Evolutionary conservation across 1,284 basidiomycete genomes (phyloP).

Genomic region (Hypsizygus ulmarius): DNA sequence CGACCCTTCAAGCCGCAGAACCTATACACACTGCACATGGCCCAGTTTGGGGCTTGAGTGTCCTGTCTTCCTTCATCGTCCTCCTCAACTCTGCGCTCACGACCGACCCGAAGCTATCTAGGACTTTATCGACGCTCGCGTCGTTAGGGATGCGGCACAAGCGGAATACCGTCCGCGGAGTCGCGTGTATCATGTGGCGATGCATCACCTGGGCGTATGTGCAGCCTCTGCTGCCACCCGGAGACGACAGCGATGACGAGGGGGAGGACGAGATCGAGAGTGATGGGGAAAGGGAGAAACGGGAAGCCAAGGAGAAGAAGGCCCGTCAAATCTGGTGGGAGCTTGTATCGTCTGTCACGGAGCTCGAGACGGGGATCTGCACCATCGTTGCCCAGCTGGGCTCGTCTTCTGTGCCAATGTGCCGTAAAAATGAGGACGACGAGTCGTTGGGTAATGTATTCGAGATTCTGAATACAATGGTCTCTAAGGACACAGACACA

Average conservation of each 20-base stretch:
- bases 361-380: conserved; percentile 59
- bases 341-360: conserved; percentile 49
- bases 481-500: conserved; percentile 46
- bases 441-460: conserved; percentile 41
- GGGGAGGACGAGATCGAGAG: conserved; percentile 31
- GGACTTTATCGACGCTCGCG: conserved; percentile 49
- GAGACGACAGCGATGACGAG: conserved; percentile 34
- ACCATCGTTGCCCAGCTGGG: conserved; percentile 53
- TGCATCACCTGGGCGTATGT: conserved; percentile 62
- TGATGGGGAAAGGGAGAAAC: conserved; percentile 23
- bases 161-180: conserved; percentile 57
- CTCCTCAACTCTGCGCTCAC: conserved; percentile 57
- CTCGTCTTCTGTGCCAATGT: conserved; percentile 21
- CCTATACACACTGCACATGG: conserved; percentile 62
- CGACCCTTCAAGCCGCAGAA: conserved; percentile 52
- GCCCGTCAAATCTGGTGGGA: conserved; percentile 47
- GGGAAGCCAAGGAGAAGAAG: conserved; percentile 24
- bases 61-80: conserved; percentile 59
- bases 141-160: conserved; percentile 54
- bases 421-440: conserved; percentile 27
- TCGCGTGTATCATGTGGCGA: conserved; percentile 63
- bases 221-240: conserved; percentile 41
- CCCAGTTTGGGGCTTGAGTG: conserved; percentile 69
- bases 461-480: conserved; percentile 52
- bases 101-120: conserved; percentile 43